A percentile compares a stretch with the other conserved stretches of the same genome.
These are phyloP conservation scores for Fusarium sp. DNA, from an alignment of 2,329 filamentous ascomycete species.

Conservation along the genomic window DNA sequence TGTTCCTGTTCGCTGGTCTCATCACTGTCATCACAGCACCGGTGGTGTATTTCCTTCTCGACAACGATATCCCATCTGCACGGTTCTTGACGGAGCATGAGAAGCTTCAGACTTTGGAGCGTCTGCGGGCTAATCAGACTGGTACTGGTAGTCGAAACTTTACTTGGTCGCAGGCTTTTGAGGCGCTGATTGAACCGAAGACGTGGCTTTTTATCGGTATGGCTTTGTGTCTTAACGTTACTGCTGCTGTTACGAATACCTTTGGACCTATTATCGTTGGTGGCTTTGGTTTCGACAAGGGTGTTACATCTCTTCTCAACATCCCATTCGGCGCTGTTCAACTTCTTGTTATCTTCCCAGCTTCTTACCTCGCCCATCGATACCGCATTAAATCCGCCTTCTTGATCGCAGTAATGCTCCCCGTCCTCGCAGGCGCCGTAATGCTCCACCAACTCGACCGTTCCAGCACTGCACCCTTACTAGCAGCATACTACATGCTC, in stretches of 20 bases:
- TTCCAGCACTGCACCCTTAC: slow-evolving; percentile 55
- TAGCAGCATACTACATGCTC: slow-evolving; percentile 73
- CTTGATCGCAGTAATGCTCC: slow-evolving; percentile 64
- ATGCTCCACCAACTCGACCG: slow-evolving; percentile 65
- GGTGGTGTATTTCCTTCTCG: slow-evolving; percentile 68
- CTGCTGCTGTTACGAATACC: slow-evolving; percentile 70
- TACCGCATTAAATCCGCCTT: slow-evolving; percentile 67
- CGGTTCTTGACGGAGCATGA: slow-evolving; percentile 73
- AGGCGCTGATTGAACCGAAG: slow-evolving; percentile 61
- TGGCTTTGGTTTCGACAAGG: slow-evolving; percentile 69
- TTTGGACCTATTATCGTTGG: slow-evolving; percentile 73
- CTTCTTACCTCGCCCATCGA: slow-evolving; percentile 68
- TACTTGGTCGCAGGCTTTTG: slow-evolving; percentile 72
- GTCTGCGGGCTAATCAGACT: slow-evolving; percentile 79
- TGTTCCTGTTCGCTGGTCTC: slow-evolving; percentile 71
- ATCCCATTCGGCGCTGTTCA: slow-evolving; percentile 75
- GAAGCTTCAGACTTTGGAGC: slow-evolving; percentile 73
- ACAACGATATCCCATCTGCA: slow-evolving; percentile 67
- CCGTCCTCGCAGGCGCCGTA: slow-evolving; percentile 69
- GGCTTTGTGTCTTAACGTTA: slow-evolving; percentile 71
- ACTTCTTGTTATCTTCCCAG: slow-evolving; percentile 66
- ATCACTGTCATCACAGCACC: slow-evolving; percentile 69
- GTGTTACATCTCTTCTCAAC: slow-evolving; percentile 69
- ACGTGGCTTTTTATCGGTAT: slow-evolving; percentile 70
- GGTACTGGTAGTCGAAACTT: slow-evolving; percentile 78